Base-by-base conservation (phyloP, 2,329 filamentous ascomycete species). In the Colletotrichum tropicale region DNA sequence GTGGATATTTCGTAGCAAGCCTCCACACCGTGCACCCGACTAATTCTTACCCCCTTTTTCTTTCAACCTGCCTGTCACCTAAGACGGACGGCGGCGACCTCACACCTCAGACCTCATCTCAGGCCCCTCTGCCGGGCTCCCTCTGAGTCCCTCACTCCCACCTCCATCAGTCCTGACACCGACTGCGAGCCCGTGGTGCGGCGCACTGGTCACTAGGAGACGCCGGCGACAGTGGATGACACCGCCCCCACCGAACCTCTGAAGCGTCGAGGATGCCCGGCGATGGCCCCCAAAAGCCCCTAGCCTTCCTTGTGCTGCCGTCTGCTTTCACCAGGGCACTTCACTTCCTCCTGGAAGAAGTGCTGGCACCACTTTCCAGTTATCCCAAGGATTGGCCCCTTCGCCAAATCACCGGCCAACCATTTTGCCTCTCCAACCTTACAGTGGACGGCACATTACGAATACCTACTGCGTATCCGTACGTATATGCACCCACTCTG, bases 271-370 rank as follows among this genome's bases (percentile, higher is more conserved):
- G 69, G 26, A 73, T 68, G 73, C 30, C 69, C 73, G 73, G 70
- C 70, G 58, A 74, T 75, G 64, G 70, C 70, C 73, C 73, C 73
- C 70, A 65, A 73, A 75, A 75, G 43, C 56, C 70, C 64, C 70
- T 69, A 69, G 70, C 58, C 32, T 75, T 64, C 21, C 58, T 43
- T 30, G 71, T 68, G 36, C 61, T n/a, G 61, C 26, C 34, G 34
- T 38, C 61, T 64, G 32, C 61, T 12, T 64, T 16, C 61, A 36
- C n/a, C 61, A 26, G 61, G 61, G 55, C 24, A 30, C 15, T 64
- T 43, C 36, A 43, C 16, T 43, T 18, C 21, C 52, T 21, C 21
- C 52, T 26, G n/a, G 24, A 56, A 21, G n/a, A 56, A 26, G 55
- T 28, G 26, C 55, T 58, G 21, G 26, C 55, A 58, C 55, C 55